Evolutionary conservation across 2,329 filamentous ascomycete genomes (phyloP).

Genomic region (Stagonosporopsis cucurbitacearum): DNA sequence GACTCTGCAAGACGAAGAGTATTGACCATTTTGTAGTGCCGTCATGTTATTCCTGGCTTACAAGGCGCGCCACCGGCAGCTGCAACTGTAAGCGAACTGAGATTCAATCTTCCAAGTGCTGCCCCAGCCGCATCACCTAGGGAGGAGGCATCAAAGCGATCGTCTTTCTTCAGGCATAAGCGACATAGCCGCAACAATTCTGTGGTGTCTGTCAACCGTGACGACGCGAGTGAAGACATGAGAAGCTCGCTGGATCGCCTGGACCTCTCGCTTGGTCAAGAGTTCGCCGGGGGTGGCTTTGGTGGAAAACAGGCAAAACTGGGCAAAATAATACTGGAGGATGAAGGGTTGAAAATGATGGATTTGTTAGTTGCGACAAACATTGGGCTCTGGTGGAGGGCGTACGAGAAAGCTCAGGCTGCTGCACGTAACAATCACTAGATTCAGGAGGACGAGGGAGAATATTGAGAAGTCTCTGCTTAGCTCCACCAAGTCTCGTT

Average conservation of each 20-base stretch:
- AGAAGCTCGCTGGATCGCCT: constrained; percentile 57
- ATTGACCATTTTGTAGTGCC: constrained; percentile 57
- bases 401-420: constrained; percentile 67
- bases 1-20: neutral
- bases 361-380: constrained; percentile 91
- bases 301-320: constrained; percentile 88
- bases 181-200: constrained; percentile 41
- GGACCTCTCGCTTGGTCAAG: constrained; percentile 78
- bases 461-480: neutral
- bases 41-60: constrained; percentile 68
- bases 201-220: constrained; percentile 29
- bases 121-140: constrained; percentile 40
- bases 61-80: constrained; percentile 44
- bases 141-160: constrained; percentile 44
- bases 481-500: neutral
- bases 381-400: constrained; percentile 91
- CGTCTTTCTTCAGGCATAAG: constrained; percentile 45
- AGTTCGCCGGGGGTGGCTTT: constrained; percentile 85
- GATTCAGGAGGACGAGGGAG: neutral
- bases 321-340: constrained; percentile 87
- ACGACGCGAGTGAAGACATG: constrained; percentile 25
- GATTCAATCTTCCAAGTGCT: constrained; percentile 81
- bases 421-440: constrained; percentile 16
- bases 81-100: constrained; percentile 76
- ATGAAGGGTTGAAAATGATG: constrained; percentile 93